Base-by-base conservation (phyloP, 345 rosid genomes). In the Salix dunnii region DNA sequence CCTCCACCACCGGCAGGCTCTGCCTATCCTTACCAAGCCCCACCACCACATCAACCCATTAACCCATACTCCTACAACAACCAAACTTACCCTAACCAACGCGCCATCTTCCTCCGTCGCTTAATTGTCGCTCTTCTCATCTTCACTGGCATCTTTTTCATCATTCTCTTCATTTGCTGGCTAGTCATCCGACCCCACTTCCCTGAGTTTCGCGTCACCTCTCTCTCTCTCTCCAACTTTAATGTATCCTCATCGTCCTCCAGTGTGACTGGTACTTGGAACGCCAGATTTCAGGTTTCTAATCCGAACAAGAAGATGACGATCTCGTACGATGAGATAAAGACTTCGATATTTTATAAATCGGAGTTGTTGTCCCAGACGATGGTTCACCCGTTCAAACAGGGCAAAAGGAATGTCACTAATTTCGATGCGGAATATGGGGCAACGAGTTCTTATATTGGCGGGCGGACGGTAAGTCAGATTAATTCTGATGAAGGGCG, bases 241-340 rank as follows among this genome's bases (percentile, higher is more conserved):
- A 91, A 87, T 71, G 76, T 77, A 68, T 76, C 90, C 43, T 36
- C 81, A 67, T 80, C 83, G 35, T 76, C 89, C 49, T 48, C 70
- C 68, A 77, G 25, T 33, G 74, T 96, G 68, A 66, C 83, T 61
- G 97, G 88, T 25, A 79, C 71, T 13, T 91, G 96, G 98, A 80
- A 83, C 77, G 84, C 93, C 16, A 72, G 73, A 7, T 76, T 88
- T 74, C 88, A 63, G 46, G 85, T 88, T 49, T 75, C 73, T 18
- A 96, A 91, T 87, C 96, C 96, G 36, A 96, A 93, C 82, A 91
- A 94, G 67, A 91, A 91, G 86, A 74, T 90, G 82, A 74, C 76
- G 35, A 73, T 93, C 70, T 70, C 80, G 33, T 93, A 91, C 83
- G 73, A 79, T 42, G 53, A 64, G 20, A 18, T 90, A 16, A 0